phyloP scores from a whole-genome alignment of 306 rosid genomes.

The Fragaria iinumae region DNA sequence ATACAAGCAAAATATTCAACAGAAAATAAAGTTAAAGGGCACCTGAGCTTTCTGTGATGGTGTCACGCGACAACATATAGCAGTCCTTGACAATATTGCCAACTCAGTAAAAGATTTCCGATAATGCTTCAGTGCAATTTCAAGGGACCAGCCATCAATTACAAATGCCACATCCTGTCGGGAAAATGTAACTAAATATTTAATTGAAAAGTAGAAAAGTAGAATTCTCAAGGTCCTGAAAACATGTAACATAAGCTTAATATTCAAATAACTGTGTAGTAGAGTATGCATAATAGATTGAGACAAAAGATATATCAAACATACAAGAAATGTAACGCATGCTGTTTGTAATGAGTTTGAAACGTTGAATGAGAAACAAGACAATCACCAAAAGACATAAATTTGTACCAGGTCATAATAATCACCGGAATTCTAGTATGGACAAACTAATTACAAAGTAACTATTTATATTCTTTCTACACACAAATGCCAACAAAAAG shows the following conservation, averaged over 20 bases:
- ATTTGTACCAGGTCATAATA: background rate
- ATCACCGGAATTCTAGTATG: background rate
- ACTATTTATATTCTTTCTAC: too few species aligned
- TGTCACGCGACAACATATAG: conserved; percentile 97
- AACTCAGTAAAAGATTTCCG: conserved; percentile 89
- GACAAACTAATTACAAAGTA: background rate
- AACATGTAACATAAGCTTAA: background rate
- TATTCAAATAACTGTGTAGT: background rate
- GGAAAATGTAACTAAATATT: conserved; percentile 10
- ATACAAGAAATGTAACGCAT: background rate
- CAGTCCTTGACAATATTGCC: conserved; percentile 95
- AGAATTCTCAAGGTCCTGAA: background rate
- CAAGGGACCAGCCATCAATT: conserved; percentile 99
- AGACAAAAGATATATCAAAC: too few species aligned
- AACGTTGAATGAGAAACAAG: background rate
- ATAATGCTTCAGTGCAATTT: conserved; percentile 83
- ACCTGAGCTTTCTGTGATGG: conserved; percentile 99
- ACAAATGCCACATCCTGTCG: conserved; percentile 91
- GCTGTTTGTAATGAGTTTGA: background rate
- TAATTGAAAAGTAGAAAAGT: background rate
- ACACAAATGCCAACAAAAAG: background rate
- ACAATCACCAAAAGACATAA: background rate
- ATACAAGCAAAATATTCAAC: background rate
- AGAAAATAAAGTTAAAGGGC: background rate
- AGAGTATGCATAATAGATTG: background rate